phyloP scores from a whole-genome alignment of 2,329 filamentous ascomycete species.

The Colletotrichum aenigma region DNA sequence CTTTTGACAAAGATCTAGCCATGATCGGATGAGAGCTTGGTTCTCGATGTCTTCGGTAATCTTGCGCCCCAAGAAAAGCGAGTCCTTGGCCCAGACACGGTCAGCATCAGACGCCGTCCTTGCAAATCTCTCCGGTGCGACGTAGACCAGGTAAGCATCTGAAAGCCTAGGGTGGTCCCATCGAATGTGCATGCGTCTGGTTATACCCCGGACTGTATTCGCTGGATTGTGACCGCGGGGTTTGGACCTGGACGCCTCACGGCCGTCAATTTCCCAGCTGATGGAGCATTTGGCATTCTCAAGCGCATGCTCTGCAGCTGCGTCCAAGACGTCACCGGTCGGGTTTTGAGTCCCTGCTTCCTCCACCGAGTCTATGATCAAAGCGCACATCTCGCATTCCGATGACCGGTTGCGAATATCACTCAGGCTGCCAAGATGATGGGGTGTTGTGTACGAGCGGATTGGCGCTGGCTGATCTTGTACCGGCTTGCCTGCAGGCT shows the following conservation, averaged over 20 bases:
- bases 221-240: background rate
- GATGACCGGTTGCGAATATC: background rate
- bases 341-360: background rate
- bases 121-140: background rate
- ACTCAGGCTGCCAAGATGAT: background rate
- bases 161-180: background rate
- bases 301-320: background rate
- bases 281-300: background rate
- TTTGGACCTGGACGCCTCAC: background rate
- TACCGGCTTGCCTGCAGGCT: background rate
- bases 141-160: background rate
- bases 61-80: background rate
- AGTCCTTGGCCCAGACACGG: slow-evolving; percentile 1
- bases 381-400: background rate
- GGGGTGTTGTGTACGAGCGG: background rate
- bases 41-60: background rate
- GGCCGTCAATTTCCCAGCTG: slow-evolving; percentile 8
- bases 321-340: background rate
- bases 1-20: slow-evolving; percentile 4
- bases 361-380: background rate
- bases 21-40: background rate
- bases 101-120: background rate
- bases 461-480: background rate
- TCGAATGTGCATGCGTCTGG: background rate
- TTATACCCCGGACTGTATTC: background rate